Base-by-base conservation (phyloP, 257 asterid species). In the Fraxinus pennsylvanica region DNA sequence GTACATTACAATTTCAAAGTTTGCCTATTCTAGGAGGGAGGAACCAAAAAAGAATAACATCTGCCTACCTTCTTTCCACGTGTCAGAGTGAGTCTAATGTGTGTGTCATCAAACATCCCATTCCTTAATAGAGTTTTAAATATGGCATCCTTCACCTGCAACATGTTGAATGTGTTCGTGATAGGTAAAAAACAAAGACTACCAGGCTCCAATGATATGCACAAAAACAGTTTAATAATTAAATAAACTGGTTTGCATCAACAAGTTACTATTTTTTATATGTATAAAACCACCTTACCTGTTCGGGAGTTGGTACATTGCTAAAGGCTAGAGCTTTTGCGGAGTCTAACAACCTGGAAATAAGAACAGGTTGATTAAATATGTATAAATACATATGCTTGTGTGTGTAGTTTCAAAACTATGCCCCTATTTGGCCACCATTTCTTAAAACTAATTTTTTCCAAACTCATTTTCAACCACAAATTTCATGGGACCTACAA, bases 131-230 rank as follows among this genome's bases (percentile, higher is more conserved):
- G 90, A 72, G 97, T 95, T 76, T 77, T 87, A 86, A 95, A 95
- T 68, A 93, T 93, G 54, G 99, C 96, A 79, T 93, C 97, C 87
- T 88, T 91, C 78, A 93, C 96, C 99, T 95, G 96, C 81, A 87
- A 81, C 36, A 79, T 41, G 47, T 65, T 17, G 78, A 73, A 70
- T 50, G 38, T 54, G 69, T 65, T 73, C 74, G 27, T 32, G n/a
- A 66, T 17, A 32, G 21, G 54, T 32, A 63, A 43, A 67, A 54
- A 30, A 50, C 63, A 70, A 66, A 43, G 65, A 76, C 74, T 45
- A 36, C 33, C 35, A 63, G 3, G 41, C 35, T 38, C 63, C 45
- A 68, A 54, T 68, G 50, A 50, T 45, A 79, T 74, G 29, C 35
- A 45, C 10, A 73, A 43, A 22, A 35, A 50, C 30, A 65, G 22